phyloP scores from a whole-genome alignment of 768 basidiomycete genomes.

The Pholiota microspora region DNA sequence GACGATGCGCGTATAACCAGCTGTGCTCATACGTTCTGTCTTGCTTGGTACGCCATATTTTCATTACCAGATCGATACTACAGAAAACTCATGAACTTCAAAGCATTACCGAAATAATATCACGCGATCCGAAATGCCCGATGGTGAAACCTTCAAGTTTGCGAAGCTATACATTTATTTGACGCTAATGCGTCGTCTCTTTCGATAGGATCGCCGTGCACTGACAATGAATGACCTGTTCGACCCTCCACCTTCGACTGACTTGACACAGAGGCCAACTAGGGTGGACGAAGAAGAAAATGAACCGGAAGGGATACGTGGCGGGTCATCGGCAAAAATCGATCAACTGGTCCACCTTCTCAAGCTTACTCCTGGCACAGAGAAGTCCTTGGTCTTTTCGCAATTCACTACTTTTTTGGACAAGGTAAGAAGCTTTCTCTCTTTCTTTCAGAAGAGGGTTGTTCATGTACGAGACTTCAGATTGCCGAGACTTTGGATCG shows the following conservation, averaged over 20 bases:
- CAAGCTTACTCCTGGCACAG: slow-evolving; percentile 58
- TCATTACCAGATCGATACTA: neutral
- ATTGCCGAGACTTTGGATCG: slow-evolving; percentile 69
- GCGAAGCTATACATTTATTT: neutral
- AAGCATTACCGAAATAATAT: slow-evolving; percentile 70
- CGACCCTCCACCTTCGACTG: slow-evolving; percentile 61
- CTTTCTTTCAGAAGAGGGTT: neutral
- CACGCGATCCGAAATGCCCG: slow-evolving; percentile 75
- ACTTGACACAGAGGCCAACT: slow-evolving; percentile 61
- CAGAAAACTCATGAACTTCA: neutral
- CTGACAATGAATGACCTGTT: slow-evolving; percentile 55
- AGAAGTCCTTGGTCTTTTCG: slow-evolving; percentile 87
- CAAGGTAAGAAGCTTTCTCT: slow-evolving; percentile 44
- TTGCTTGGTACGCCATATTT: slow-evolving; percentile 50
- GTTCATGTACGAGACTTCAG: slow-evolving; percentile 31
- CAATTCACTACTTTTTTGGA: slow-evolving; percentile 87
- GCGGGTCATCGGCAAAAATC: slow-evolving; percentile 79
- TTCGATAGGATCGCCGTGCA: slow-evolving; percentile 63
- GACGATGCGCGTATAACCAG: slow-evolving; percentile 69
- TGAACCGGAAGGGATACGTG: slow-evolving; percentile 36
- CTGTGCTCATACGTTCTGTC: slow-evolving; percentile 73
- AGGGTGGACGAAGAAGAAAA: slow-evolving; percentile 39
- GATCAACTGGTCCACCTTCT: slow-evolving; percentile 77
- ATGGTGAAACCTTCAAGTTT: too few relatives aligned
- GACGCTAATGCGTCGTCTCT: slow-evolving; percentile 8